Base-by-base conservation (phyloP, 805 yeast genomes). In the Candida easanensis region DNA sequence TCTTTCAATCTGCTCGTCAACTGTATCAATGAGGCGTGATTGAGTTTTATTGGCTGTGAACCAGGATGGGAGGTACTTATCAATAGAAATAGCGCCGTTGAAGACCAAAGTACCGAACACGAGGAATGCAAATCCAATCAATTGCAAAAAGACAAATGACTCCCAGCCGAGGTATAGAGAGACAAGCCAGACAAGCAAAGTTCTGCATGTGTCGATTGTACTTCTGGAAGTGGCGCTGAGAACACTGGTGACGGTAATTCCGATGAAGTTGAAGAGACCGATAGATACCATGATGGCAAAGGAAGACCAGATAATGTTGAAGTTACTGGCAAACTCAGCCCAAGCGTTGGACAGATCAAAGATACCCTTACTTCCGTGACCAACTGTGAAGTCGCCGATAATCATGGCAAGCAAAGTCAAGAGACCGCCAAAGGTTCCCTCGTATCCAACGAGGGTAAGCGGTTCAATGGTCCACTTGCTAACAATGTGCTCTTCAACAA, bases 121-220 rank as follows among this genome's bases (percentile, higher is more conserved):
- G 37, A 86, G 65, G 17, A 79, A 54, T 0, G 58, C 64, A 56
- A 86, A 86, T 0, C 93, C 95, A 16, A 74, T 22, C 17, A 80
- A 64, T 60, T 86, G 95, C 39, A 82, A 61, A n/a, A 65, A 53
- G 17, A 70, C 70, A 64, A 84, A 86, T 1, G 69, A 54, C 61
- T 86, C 93, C 95, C 93, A 86, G 4, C 91, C 93, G 49, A 85
- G 55, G 18, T 62, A 40, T 39, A 86, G 65, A 0, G 93, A 86
- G 8, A 83, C 74, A 1, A 81, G 30, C 95, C 95, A 86, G 15
- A 86, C 90, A 21, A 83, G 62, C 19, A 84, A 63, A 0, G 93
- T 85, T 50, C 95, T 71, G 46, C 85, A 81, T 0, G 89, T 81
- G 56, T 86, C 95, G 39, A 86, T 76, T 2, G 93, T 86, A 18